Base-by-base conservation (phyloP, 306 rosid genomes). In the Leucaena leucocephala region DNA sequence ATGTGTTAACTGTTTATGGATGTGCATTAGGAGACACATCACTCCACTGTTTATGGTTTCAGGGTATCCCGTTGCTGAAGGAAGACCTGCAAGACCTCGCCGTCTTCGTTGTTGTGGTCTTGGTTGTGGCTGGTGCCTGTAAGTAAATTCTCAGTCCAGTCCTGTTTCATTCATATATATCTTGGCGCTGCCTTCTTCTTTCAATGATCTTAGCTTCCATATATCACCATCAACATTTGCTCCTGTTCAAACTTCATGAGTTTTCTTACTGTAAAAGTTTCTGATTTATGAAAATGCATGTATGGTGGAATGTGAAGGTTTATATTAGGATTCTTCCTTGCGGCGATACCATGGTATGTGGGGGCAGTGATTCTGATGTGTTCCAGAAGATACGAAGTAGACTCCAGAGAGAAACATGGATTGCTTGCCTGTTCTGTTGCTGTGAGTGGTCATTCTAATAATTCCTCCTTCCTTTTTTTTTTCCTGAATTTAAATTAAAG, bases 31-130 rank as follows among this genome's bases (percentile, higher is more conserved):
- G 74, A 42, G 11, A 11, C 57, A 39, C 13, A 44, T 50, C 22
- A 16, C 44, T 8, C 63, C 62, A 40, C 68, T 61, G 39, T 68
- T 49, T 70, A 97, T 97, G 69, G 52, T 57, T 84, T 81, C 82
- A 93, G 99, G 94, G 43, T 93, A 95, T 78, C 96, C 90, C 21
- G 86, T 95, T 72, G 96, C 91, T 19, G 97, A 95, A 83, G 98
- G 98, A 83, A 88, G 87, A 77, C 97, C 96, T 11, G 89, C 90
- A 63, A 87, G 97, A 81, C 90, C 82, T 79, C 89, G 63, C 4
- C 96, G 96, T 63, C 99, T 93, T 80, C 90, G 87, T 66, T 95
- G 98, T 83, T 95, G 99, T 79, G 99, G 99, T 76, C 7, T 86
- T 74, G 99, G 98, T 54, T 27, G 78, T 13, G 98, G 97, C 68